phyloP scores from a whole-genome alignment of 305 asterid genomes.

The Nicotiana rustica region DNA sequence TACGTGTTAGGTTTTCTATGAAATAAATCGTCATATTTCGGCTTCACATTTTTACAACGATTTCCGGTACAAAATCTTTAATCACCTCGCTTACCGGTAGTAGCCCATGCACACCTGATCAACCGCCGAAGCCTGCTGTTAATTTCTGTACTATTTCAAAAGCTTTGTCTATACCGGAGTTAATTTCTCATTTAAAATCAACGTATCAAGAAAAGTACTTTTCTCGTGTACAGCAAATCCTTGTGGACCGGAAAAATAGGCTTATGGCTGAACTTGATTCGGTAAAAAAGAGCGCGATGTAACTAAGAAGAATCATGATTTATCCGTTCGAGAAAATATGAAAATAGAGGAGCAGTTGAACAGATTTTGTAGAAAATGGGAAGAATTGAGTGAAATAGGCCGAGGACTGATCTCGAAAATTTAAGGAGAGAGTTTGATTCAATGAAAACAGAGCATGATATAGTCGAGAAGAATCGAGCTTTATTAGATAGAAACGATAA shows the following conservation, averaged over 20 bases:
- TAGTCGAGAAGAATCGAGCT: constrained; percentile 33
- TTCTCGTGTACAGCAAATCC: not conserved
- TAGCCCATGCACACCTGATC: not conserved
- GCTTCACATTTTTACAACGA: not conserved
- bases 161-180: not conserved
- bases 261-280: constrained; percentile 32
- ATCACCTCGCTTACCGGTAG: not conserved
- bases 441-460: constrained; percentile 27
- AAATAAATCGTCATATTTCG: not conserved
- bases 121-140: not conserved
- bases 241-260: not conserved
- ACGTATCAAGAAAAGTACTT: not conserved
- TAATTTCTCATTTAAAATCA: constrained; percentile 19
- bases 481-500: not conserved
- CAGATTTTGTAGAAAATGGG: constrained; percentile 10
- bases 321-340: constrained; percentile 35
- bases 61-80: not conserved
- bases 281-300: constrained; percentile 30
- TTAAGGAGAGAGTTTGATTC: not conserved
- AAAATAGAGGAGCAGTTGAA: constrained; percentile 30
- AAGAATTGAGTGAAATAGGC: constrained; percentile 18
- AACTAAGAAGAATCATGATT: constrained; percentile 33
- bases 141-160: not conserved
- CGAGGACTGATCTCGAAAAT: constrained; percentile 27
- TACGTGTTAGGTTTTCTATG: not conserved